Percentiles rank a stretch among this genome's conserved stretches.
Conservation (phyloP, 2,329 filamentous ascomycete species). For the Ascochyta koolunga region DNA sequence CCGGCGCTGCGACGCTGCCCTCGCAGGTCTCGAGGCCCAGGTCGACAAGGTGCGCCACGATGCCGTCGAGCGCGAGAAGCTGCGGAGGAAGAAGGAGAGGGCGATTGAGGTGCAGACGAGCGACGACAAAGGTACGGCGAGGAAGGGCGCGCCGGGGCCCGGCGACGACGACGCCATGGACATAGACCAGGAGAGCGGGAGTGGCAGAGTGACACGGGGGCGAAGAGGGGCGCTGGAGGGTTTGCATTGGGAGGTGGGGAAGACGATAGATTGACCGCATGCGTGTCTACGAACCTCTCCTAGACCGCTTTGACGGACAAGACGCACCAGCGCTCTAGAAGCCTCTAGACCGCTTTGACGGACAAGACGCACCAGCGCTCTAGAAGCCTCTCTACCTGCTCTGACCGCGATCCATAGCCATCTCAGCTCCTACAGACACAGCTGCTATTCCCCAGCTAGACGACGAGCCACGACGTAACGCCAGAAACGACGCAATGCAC, state of each 20-base stretch:
- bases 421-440: no score
- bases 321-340: no score
- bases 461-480: background rate
- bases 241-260: conserved; percentile 37
- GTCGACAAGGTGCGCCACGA: conserved; percentile 67
- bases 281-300: background rate
- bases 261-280: conserved; percentile 24
- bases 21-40: conserved; percentile 76
- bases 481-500: background rate
- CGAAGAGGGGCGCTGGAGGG: conserved; percentile 37
- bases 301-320: background rate
- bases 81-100: conserved; percentile 50
- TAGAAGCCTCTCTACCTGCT: no score
- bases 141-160: conserved; percentile 25
- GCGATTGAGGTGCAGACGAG: conserved; percentile 43
- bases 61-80: conserved; percentile 50
- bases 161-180: conserved; percentile 46
- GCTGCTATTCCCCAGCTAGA: no score
- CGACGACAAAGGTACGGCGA: conserved; percentile 39
- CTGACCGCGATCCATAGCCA: no score
- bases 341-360: background rate
- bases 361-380: no score
- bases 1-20: conserved; percentile 74
- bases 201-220: conserved; percentile 32
- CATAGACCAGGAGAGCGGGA: conserved; percentile 43